These are phyloP conservation scores for Heliamphora pulchella DNA, from an alignment of 179 eudicot genomes.

Conservation along the genomic window DNA sequence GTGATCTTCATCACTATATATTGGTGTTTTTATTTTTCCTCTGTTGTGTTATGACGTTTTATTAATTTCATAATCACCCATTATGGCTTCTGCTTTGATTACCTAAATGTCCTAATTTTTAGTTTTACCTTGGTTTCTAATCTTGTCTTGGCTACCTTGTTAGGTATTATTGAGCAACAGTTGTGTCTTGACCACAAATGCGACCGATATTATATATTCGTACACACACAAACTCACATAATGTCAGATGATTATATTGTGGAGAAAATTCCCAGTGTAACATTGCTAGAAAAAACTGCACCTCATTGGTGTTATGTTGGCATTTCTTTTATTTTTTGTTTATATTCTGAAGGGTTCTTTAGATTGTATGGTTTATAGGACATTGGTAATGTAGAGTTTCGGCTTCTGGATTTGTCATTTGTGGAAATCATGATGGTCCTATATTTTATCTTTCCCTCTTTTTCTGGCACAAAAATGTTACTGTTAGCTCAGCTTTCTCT, in stretches of 20 bases:
- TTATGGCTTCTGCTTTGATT: background rate
- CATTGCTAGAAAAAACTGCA: background rate
- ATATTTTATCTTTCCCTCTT: conserved; percentile 2
- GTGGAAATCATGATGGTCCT: background rate
- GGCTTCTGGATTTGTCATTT: background rate
- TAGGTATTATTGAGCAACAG: background rate
- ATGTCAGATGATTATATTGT: background rate
- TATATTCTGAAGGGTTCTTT: background rate
- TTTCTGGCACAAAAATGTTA: background rate
- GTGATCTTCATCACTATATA: background rate
- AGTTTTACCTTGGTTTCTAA: background rate
- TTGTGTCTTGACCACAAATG: too few relatives aligned
- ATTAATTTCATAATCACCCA: background rate
- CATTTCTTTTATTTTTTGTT: background rate
- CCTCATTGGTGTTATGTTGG: background rate
- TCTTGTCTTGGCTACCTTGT: background rate
- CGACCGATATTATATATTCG: too few relatives aligned
- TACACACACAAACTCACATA: background rate
- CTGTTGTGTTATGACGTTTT: background rate
- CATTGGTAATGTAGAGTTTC: background rate
- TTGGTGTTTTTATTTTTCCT: background rate
- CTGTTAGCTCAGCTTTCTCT: conserved; percentile 1
- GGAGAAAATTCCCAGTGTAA: background rate
- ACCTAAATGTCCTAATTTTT: background rate
- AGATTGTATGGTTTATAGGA: background rate